phyloP scores from a whole-genome alignment of 768 basidiomycete species.

The Phylloporus rhodoxanthus region DNA sequence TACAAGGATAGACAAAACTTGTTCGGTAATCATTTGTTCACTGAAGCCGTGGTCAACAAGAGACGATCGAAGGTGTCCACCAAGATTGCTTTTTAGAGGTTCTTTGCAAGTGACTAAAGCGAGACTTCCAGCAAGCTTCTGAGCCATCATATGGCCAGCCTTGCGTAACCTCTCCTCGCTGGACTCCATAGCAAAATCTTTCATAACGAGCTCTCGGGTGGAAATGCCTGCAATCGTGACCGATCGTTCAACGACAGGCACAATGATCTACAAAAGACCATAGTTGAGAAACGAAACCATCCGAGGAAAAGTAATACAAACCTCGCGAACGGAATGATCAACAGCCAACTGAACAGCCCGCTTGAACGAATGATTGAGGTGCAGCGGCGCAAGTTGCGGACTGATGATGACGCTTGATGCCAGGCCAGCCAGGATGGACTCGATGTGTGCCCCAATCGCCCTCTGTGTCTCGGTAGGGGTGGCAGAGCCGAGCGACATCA shows the following conservation, averaged over 20 bases:
- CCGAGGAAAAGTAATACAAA: slow-evolving; percentile 27
- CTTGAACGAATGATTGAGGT: slow-evolving; percentile 79
- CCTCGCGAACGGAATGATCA: slow-evolving; percentile 92
- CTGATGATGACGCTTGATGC: slow-evolving; percentile 72
- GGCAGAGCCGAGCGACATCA: slow-evolving; percentile 54
- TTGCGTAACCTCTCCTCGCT: slow-evolving; percentile 87
- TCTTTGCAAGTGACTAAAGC: slow-evolving; percentile 98
- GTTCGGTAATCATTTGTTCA: slow-evolving; percentile 82
- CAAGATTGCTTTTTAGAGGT: slow-evolving; percentile 87
- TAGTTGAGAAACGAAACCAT: not conserved
- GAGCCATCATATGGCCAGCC: slow-evolving; percentile 93
- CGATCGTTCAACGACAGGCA: slow-evolving; percentile 95
- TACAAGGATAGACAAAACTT: slow-evolving; percentile 71
- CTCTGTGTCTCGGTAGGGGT: slow-evolving; percentile 62
- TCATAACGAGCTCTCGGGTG: slow-evolving; percentile 87
- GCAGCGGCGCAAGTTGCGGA: slow-evolving; percentile 66
- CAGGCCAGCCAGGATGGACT: slow-evolving; percentile 68
- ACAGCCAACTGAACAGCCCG: slow-evolving; percentile 86
- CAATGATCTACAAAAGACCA: slow-evolving; percentile 61
- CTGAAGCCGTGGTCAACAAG: slow-evolving; percentile 84
- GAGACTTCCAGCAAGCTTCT: slow-evolving; percentile 92
- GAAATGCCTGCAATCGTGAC: slow-evolving; percentile 99
- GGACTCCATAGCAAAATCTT: slow-evolving; percentile 92
- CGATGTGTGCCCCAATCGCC: slow-evolving; percentile 70
- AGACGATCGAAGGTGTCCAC: slow-evolving; percentile 78